Percentiles rank a stretch among this genome's conserved stretches.
Evolutionary conservation across 2,329 filamentous ascomycete genomes (phyloP).

Genomic region (Rutstroemia sp.): DNA sequence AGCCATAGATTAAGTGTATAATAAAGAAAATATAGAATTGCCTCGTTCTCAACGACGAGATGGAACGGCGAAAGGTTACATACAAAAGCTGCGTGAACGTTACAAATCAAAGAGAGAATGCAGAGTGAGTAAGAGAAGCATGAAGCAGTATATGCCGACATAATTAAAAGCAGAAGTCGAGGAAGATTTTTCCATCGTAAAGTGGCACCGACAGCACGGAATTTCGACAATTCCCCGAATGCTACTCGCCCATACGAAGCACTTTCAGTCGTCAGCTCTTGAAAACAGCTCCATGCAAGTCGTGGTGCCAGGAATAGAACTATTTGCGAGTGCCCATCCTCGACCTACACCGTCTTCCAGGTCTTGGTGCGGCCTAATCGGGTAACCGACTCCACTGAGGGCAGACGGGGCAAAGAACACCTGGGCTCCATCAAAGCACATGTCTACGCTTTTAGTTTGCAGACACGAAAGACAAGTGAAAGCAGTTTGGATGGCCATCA

Average conservation of each 20-base stretch:
- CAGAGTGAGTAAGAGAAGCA: background rate
- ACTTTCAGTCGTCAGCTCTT: background rate
- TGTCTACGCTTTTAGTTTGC: background rate
- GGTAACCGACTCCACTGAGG: background rate
- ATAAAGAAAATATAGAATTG: background rate
- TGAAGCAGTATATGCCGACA: constrained; percentile 4
- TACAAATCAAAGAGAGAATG: constrained; percentile 7
- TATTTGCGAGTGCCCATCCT: constrained; percentile 1
- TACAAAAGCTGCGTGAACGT: constrained; percentile 3
- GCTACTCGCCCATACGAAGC: background rate
- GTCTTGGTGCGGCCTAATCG: background rate
- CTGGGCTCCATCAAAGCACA: background rate
- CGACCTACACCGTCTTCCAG: background rate
- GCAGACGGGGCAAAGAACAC: background rate
- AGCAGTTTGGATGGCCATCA: background rate
- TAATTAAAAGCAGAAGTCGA: constrained; percentile 3
- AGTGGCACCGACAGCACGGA: background rate
- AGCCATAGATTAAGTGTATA: constrained; percentile 16
- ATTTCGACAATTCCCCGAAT: background rate
- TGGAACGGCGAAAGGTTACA: constrained; percentile 1
- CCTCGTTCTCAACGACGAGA: background rate
- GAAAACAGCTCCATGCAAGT: background rate
- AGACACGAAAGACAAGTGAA: background rate
- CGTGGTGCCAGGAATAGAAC: constrained; percentile 5
- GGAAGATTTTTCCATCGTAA: background rate